Percentiles rank a stretch among this genome's conserved stretches.
phyloP scores from a whole-genome alignment of 139 green algal genomes.

The Pedinophyceae sp. region DNA sequence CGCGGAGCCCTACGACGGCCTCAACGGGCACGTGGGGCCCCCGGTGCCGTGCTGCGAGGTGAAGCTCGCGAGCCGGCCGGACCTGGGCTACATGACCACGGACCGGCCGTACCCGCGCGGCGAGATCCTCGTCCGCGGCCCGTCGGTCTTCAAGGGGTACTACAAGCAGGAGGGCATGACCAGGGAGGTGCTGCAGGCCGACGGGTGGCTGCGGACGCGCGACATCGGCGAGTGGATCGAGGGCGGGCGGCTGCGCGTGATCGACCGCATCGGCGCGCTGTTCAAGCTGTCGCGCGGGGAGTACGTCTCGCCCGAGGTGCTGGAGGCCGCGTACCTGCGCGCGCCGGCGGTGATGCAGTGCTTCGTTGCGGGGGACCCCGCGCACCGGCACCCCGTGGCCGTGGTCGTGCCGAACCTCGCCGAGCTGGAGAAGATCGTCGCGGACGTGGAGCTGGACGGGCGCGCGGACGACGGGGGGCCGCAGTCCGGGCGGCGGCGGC shows the following conservation, averaged over 20 bases:
- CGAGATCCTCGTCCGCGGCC: constrained; percentile 64
- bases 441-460: neutral
- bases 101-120: constrained; percentile 29
- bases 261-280: constrained; percentile 92
- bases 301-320: neutral
- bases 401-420: neutral
- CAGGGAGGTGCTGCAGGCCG: constrained; percentile 30
- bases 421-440: neutral
- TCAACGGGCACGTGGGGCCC: constrained; percentile 7
- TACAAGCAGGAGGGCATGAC: constrained; percentile 60
- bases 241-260: constrained; percentile 82
- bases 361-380: neutral
- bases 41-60: constrained; percentile 7
- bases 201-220: neutral
- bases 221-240: constrained; percentile 45
- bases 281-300: constrained; percentile 61
- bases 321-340: neutral
- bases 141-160: constrained; percentile 59
- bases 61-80: constrained; percentile 4
- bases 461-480: too few species aligned
- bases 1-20: neutral
- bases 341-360: neutral
- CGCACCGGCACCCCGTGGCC: neutral
- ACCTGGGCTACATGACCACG: constrained; percentile 15
- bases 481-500: too few species aligned